Conservation (phyloP, 2,329 filamentous ascomycete species). For the Thielaviopsis ethacetica region DNA sequence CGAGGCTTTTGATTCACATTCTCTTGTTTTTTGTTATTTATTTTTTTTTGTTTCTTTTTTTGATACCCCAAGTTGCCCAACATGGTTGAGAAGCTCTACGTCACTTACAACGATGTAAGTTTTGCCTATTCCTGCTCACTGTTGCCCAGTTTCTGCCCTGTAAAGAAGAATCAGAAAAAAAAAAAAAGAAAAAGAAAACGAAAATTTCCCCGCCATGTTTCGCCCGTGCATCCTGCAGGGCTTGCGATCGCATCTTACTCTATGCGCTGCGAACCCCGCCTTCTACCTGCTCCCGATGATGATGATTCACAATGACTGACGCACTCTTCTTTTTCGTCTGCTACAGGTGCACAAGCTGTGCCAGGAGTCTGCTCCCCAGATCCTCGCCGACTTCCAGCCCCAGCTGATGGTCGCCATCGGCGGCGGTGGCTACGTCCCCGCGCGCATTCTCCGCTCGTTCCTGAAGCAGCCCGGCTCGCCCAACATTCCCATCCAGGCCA, state of each 20-base stretch:
- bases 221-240: background rate
- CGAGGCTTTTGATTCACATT: background rate
- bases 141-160: background rate
- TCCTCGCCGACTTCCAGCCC: constrained; percentile 74
- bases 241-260: background rate
- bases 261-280: background rate
- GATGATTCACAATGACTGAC: background rate
- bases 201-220: background rate
- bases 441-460: constrained; percentile 92
- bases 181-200: background rate
- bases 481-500: constrained; percentile 98
- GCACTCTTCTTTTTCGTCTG: constrained; percentile 2
- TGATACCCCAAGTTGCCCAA: constrained; percentile 21
- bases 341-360: constrained; percentile 89
- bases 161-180: background rate
- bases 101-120: constrained; percentile 81
- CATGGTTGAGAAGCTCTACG: constrained; percentile 75
- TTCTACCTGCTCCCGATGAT: background rate
- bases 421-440: constrained; percentile 91
- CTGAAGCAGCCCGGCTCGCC: constrained; percentile 72
- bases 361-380: constrained; percentile 64
- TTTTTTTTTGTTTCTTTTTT: background rate
- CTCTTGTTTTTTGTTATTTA: background rate
- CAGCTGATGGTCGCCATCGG: constrained; percentile 98
- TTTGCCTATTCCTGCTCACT: background rate